These are phyloP conservation scores for Stachybotrys chlorohalonatus DNA, from an alignment of 2,329 filamentous ascomycete genomes.

Conservation along the genomic window DNA sequence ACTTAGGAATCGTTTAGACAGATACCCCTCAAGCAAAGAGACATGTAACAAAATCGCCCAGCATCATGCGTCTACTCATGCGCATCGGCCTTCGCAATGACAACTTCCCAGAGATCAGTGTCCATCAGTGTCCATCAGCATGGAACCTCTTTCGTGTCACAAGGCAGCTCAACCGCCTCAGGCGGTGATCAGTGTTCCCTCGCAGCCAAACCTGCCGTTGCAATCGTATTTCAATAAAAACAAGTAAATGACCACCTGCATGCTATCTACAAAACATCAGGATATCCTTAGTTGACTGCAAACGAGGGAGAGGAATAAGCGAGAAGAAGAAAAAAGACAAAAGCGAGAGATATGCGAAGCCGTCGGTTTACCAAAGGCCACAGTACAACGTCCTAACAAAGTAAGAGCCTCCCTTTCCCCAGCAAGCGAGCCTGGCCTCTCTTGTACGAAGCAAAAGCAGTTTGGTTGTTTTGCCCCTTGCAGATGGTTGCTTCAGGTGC, in stretches of 20 bases:
- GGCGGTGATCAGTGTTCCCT: too few species aligned
- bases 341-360: not conserved
- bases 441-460: not conserved
- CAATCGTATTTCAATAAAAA: not conserved
- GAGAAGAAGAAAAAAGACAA: not conserved
- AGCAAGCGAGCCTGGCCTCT: not conserved
- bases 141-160: too few species aligned
- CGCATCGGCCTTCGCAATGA: too few species aligned
- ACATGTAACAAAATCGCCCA: not conserved
- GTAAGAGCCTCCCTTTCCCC: not conserved
- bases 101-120: too few species aligned
- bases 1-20: not conserved
- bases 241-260: not conserved
- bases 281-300: not conserved
- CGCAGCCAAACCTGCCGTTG: too few species aligned
- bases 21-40: not conserved
- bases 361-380: not conserved
- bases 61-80: too few species aligned
- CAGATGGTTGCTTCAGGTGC: too few species aligned
- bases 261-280: constrained; percentile 2
- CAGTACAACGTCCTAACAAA: not conserved
- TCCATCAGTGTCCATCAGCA: too few species aligned
- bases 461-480: too few species aligned
- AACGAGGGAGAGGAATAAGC: not conserved
- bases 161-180: too few species aligned